phyloP scores from a whole-genome alignment of 805 yeast genomes.

The Candida maris region DNA sequence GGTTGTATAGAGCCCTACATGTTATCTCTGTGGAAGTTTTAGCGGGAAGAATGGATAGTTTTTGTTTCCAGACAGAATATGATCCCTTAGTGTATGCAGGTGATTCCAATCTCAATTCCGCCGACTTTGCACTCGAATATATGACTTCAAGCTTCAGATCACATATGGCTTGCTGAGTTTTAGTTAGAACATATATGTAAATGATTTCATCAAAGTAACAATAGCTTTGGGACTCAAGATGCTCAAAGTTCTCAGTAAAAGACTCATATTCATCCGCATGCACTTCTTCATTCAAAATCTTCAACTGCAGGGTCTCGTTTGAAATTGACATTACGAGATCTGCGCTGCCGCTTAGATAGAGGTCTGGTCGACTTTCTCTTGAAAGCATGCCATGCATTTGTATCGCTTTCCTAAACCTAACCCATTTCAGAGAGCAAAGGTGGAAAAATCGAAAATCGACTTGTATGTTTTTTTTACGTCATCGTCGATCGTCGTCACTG shows the following conservation, averaged over 20 bases:
- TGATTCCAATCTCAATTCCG: background rate
- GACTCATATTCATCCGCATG: background rate
- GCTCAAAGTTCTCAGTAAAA: slow-evolving; percentile 2
- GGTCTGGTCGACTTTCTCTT: too few relatives aligned
- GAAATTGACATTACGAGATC: background rate
- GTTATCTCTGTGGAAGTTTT: slow-evolving; percentile 14
- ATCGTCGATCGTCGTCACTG: too few relatives aligned
- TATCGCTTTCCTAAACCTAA: too few relatives aligned
- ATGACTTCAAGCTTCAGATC: slow-evolving; percentile 10
- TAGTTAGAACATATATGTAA: slow-evolving; percentile 10
- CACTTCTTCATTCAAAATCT: background rate
- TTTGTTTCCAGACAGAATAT: slow-evolving; percentile 16
- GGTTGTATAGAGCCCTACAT: slow-evolving; percentile 17
- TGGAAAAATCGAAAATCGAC: too few relatives aligned
- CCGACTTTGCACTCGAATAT: slow-evolving; percentile 10
- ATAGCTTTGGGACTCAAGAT: slow-evolving; percentile 2
- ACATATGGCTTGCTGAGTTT: background rate
- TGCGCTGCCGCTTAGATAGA: too few relatives aligned
- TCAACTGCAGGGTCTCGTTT: background rate
- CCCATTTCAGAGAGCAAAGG: too few relatives aligned
- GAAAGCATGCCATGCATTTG: too few relatives aligned
- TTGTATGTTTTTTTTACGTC: too few relatives aligned
- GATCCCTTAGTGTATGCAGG: slow-evolving; percentile 6
- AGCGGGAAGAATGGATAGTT: slow-evolving; percentile 17
- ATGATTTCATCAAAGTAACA: slow-evolving; percentile 18